phyloP scores from a whole-genome alignment of 176 grass and related monocot genomes.

The Aegilops sharonensis region DNA sequence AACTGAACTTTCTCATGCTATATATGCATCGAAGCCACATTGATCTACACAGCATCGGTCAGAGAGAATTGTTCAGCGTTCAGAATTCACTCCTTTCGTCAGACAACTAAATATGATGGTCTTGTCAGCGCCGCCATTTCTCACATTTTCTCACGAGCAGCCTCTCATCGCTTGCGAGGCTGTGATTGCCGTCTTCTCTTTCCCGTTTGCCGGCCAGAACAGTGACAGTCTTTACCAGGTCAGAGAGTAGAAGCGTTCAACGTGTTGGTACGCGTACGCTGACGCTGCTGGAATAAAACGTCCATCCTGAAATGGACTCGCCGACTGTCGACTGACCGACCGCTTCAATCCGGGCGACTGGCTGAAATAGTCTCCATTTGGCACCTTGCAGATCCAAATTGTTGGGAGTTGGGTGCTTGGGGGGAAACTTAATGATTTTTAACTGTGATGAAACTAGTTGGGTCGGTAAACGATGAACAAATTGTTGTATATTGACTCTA shows the following conservation, averaged over 20 bases:
- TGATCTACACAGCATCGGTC: not conserved
- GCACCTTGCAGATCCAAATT: not conserved
- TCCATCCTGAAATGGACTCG: not conserved
- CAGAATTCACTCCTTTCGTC: not conserved
- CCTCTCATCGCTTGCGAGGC: not conserved
- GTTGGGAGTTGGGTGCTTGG: not conserved
- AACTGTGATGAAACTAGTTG: not conserved
- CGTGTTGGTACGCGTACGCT: not conserved
- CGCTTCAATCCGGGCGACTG: not conserved
- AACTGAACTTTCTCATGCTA: not conserved
- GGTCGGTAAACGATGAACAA: not conserved
- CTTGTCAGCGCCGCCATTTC: not conserved
- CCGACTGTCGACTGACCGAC: not conserved
- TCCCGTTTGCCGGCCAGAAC: conserved; percentile 15
- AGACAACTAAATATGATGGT: not conserved
- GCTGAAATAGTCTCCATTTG: not conserved
- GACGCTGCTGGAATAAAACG: not conserved
- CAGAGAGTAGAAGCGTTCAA: conserved; percentile 38
- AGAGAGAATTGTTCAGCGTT: not conserved
- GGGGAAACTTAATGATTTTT: not conserved
- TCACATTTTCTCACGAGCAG: not conserved
- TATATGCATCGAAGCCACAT: too few species aligned
- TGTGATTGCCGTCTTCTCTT: not conserved
- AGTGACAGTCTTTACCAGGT: conserved; percentile 26
- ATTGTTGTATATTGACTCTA: too few species aligned